These are phyloP conservation scores for Leishmania major DNA, from an alignment of 208 protist species.

Conservation along the genomic window DNA sequence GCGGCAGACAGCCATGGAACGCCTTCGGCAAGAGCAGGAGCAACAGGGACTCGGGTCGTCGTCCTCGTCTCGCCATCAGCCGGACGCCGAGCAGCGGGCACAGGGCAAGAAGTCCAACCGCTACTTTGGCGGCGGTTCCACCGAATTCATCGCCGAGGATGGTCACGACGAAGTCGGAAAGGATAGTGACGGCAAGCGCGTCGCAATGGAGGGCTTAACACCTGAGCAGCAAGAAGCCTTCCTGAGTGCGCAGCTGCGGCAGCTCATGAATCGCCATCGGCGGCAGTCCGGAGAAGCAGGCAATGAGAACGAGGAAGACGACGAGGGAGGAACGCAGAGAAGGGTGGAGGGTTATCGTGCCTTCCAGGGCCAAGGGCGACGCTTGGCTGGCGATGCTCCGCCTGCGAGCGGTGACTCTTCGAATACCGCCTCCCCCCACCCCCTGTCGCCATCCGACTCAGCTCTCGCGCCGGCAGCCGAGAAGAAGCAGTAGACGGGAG, in stretches of 20 bases:
- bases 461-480: not conserved
- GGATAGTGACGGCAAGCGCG: not conserved
- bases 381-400: constrained; percentile 18
- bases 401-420: not conserved
- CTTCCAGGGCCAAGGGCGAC: constrained; percentile 29
- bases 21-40: constrained; percentile 30
- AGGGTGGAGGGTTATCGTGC: not conserved
- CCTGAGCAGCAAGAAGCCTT: constrained; percentile 19
- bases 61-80: constrained; percentile 11
- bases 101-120: constrained; percentile 54
- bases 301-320: not conserved
- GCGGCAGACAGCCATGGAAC: constrained; percentile 26
- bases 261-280: constrained; percentile 22
- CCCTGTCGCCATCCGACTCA: not conserved
- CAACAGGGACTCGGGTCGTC: constrained; percentile 1
- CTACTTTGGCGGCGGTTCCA: constrained; percentile 71
- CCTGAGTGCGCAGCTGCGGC: constrained; percentile 27
- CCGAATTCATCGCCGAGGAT: constrained; percentile 49
- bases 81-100: constrained; percentile 13
- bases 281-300: constrained; percentile 1
- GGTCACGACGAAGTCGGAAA: constrained; percentile 6
- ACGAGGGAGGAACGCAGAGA: not conserved
- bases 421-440: not conserved
- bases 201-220: constrained; percentile 7
- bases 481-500: not conserved